Base-by-base conservation (phyloP, 176 grass and related monocot species). In the Rhynchospora breviuscula region DNA sequence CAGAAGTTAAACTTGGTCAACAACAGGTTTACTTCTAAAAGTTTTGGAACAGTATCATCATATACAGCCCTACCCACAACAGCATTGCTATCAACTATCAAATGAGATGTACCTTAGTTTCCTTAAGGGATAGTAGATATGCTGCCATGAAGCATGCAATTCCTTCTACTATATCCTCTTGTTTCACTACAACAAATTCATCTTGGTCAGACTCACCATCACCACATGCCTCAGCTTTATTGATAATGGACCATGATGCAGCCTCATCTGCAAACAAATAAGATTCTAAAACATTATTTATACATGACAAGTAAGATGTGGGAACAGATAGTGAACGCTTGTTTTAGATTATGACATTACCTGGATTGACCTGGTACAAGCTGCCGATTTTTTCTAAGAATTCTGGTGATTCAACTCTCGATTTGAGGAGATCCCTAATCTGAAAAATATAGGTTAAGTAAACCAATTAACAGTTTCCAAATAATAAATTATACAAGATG, bases 111-210 rank as follows among this genome's bases (percentile, higher is more conserved):
- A 98, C 95, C 87, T 95, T 91, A 59, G 95, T 91, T 81, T 86
- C 59, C 78, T 85, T 86, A 43, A 98, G 86, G 3, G 95, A 89
- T 53, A 90, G 53, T 71, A 98, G 82, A 81, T 93, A 98, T 67
- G 91, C 85, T n/a, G 95, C 93, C 88, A 95, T 89, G 87, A 95
- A 98, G 62, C 81, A 90, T 51, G 92, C 87, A 71, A 98, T 84
- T 54, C 91, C 88, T 68, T 98, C 89, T 74, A 90, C 89, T 69
- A 92, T 87, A 83, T 98, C 95, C 76, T 95, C 95, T 85, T 94
- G 85, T 35, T 87, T 89, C 75, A 98, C 89, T 86, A 98, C 82
- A 75, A 98, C 89, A 86, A 88, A 98, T 89, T 67, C 95, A 90
- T 91, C 89, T 58, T 78, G 84, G 44, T 93, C 92, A 40, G 86